phyloP scores from a whole-genome alignment of 1,284 basidiomycete genomes.

The Ustilago nuda region DNA sequence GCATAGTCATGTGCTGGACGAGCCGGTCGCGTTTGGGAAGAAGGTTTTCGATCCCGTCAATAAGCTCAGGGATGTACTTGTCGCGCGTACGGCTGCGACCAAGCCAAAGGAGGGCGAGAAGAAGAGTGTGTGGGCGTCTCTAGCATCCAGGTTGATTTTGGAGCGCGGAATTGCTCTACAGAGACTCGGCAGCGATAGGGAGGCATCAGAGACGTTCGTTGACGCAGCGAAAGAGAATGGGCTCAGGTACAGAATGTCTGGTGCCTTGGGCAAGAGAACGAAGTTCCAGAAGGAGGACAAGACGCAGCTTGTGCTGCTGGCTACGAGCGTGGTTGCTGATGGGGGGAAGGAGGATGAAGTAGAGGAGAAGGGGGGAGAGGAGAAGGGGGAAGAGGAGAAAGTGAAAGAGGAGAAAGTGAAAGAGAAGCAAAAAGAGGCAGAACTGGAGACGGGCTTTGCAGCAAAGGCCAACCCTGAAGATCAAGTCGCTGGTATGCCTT shows the following conservation, averaged over 20 bases:
- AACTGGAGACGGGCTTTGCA: slow-evolving; percentile 49
- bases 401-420: slow-evolving; percentile 28
- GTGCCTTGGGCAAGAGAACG: slow-evolving; percentile 91
- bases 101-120: not conserved
- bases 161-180: slow-evolving; percentile 87
- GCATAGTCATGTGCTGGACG: slow-evolving; percentile 87
- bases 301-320: slow-evolving; percentile 92
- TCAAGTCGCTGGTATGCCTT: slow-evolving; percentile 73
- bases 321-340: slow-evolving; percentile 75
- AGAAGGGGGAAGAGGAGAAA: slow-evolving; percentile 18
- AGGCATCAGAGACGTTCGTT: slow-evolving; percentile 83
- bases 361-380: slow-evolving; percentile 43
- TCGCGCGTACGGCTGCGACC: slow-evolving; percentile 61
- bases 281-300: slow-evolving; percentile 89
- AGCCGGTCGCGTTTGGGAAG: slow-evolving; percentile 77
- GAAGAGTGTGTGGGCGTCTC: slow-evolving; percentile 72
- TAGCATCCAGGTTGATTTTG: slow-evolving; percentile 79
- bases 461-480: slow-evolving; percentile 50
- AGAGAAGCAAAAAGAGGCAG: slow-evolving; percentile 25
- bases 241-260: slow-evolving; percentile 89
- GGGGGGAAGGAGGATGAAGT: slow-evolving; percentile 50
- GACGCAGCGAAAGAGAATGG: slow-evolving; percentile 81
- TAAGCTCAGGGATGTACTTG: slow-evolving; percentile 71
- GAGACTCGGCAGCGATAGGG: slow-evolving; percentile 78
- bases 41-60: slow-evolving; percentile 73